These are phyloP conservation scores for Kernera saxatilis DNA, from an alignment of 345 rosid genomes.

Conservation along the genomic window DNA sequence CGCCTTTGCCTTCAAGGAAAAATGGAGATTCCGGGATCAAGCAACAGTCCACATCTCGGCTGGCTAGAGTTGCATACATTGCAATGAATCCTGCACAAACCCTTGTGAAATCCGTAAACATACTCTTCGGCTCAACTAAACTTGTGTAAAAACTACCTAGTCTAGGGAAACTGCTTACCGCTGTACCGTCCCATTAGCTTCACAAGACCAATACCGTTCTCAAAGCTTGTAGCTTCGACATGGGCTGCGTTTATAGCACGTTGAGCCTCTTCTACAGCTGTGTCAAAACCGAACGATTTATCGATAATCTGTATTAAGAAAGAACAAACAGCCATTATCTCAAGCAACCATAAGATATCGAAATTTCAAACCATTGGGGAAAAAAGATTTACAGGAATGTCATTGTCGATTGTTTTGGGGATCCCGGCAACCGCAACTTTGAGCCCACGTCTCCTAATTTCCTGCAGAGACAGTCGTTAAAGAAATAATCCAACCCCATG, in stretches of 20 bases:
- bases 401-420: conserved; percentile 78
- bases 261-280: conserved; percentile 87
- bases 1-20: conserved; percentile 71
- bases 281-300: conserved; percentile 77
- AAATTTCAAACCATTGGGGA: neutral
- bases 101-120: neutral
- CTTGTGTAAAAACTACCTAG: neutral
- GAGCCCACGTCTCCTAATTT: conserved; percentile 57
- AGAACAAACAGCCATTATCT: neutral
- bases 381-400: conserved; percentile 44
- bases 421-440: conserved; percentile 77
- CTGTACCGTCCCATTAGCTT: conserved; percentile 77
- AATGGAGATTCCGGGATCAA: conserved; percentile 86
- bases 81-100: conserved; percentile 68
- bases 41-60: conserved; percentile 91
- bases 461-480: conserved; percentile 30
- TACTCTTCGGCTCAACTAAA: conserved; percentile 1
- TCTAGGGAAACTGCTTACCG: conserved; percentile 39
- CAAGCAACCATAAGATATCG: neutral
- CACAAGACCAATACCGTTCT: conserved; percentile 72
- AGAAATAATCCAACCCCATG: neutral
- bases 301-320: conserved; percentile 46
- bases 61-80: conserved; percentile 88
- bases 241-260: conserved; percentile 86
- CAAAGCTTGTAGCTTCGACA: conserved; percentile 69